Evolutionary conservation across 2,329 filamentous ascomycete genomes (phyloP), one percentile per base, ranked within the genome.

Genomic region (Fusarium nurragi): DNA sequence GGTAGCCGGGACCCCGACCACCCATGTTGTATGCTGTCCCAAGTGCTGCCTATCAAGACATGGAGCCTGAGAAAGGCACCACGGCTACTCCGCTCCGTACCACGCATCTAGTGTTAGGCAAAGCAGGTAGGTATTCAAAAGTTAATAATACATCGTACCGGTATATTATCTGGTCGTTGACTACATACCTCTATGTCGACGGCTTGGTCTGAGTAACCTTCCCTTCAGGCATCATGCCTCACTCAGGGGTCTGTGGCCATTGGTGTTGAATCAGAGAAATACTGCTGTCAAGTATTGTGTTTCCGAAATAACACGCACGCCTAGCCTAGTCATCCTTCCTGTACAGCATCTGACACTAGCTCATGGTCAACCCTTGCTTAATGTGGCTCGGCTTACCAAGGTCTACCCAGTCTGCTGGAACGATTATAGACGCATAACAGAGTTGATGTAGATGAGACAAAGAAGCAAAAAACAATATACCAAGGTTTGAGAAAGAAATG

Each of bases 321-420:
- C 56, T 66, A 56, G 37, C 48, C 56, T 66, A 56, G 57, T 59
- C 41, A 66, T 69, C 38, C 54, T 57, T 49, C 44, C 43, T 49
- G 61, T 53, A 47, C 44, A 25, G 48, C 34, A 13, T 56, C 50
- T 67, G 43, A 41, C 60, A 48, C 60, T 67, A 60, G 54, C 54
- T 54, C 55, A 39, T 48, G 44, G 21, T 36, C 34, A 36, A 60
- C 43, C 58, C 63, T 64, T 54, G 58, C 58, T 66, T 54, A 34
- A 46, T 58, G 39, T 59, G 44, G 60, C 60, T 48, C 59, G 49
- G 45, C 22, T 32, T 40, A 38, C 19, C 38, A 13, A 41, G 60
- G 21, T 50, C 51, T 54, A 39, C 47, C 51, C 65, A 59, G 47
- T 32, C 53, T 48, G 23, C 60, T 58, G 68, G 68, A 61, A 56